Conservation (phyloP, 352 stramenopile species). For the Hyaloperonospora brassicae region DNA sequence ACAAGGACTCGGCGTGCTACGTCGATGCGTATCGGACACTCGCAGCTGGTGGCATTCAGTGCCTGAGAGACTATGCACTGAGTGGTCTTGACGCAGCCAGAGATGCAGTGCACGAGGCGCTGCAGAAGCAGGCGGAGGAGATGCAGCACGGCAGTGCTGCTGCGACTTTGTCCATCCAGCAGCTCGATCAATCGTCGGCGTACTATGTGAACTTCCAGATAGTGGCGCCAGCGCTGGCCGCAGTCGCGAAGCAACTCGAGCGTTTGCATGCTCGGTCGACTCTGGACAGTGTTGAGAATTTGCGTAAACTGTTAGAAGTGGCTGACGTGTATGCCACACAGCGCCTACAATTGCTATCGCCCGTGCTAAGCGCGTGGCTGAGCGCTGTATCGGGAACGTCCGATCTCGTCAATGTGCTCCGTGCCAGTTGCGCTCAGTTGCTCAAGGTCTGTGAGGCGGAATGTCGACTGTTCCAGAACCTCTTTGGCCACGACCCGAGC, state of each 20-base stretch:
- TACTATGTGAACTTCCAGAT: conserved; percentile 79
- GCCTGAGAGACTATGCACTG: conserved; percentile 64
- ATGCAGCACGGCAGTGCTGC: conserved; percentile 7
- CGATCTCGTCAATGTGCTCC: conserved; percentile 71
- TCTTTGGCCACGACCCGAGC: conserved; percentile 57
- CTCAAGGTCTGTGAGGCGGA: conserved; percentile 69
- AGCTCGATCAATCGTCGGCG: conserved; percentile 61
- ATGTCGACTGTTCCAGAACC: conserved; percentile 57
- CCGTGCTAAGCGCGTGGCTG: conserved; percentile 44
- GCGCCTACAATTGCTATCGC: conserved; percentile 48
- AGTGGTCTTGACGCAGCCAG: conserved; percentile 55
- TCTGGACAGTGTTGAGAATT: conserved; percentile 33
- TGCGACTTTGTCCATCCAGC: conserved; percentile 10
- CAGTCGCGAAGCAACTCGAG: conserved; percentile 56
- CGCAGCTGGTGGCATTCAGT: conserved; percentile 49
- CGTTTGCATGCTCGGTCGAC: conserved; percentile 29
- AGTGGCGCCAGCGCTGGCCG: conserved; percentile 47
- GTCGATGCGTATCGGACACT: conserved; percentile 68
- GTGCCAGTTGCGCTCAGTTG: conserved; percentile 52
- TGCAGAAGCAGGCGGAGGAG: conserved; percentile 28
- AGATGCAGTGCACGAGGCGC: conserved; percentile 51
- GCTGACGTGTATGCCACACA: conserved; percentile 49
- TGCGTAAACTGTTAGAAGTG: conserved; percentile 44
- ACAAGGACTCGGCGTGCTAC: conserved; percentile 59
- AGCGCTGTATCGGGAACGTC: conserved; percentile 40